Percentiles rank a stretch among this genome's conserved stretches.
phyloP scores from a whole-genome alignment of 163 green algal species.

The Chlamydomonas reinhardtii region DNA sequence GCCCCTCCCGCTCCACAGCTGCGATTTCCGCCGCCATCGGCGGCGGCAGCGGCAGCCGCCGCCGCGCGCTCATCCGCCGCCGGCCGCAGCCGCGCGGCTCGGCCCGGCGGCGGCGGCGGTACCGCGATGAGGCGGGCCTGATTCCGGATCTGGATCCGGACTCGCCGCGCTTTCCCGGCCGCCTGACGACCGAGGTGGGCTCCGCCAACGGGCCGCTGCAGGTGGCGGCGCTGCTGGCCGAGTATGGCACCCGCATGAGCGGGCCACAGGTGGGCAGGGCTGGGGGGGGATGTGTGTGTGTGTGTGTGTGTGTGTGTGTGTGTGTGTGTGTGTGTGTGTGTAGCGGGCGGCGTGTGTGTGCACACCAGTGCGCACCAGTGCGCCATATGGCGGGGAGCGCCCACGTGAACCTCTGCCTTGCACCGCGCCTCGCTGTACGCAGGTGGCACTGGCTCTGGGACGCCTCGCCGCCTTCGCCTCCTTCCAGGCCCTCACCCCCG shows the following conservation, averaged over 20 bases:
- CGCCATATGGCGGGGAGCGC: too few species aligned
- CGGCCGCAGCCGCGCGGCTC: too few species aligned
- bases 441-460: conserved; percentile 2
- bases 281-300: too few species aligned
- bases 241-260: background rate
- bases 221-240: conserved; percentile 11
- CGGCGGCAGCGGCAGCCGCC: too few species aligned
- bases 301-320: background rate
- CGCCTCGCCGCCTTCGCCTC: conserved; percentile 38
- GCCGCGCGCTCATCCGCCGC: too few species aligned
- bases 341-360: too few species aligned
- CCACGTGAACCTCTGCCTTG: too few species aligned
- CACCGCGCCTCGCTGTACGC: background rate
- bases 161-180: conserved; percentile 27
- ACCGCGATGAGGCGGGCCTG: conserved; percentile 3
- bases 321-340: too few species aligned
- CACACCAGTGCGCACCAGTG: too few species aligned
- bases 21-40: too few species aligned
- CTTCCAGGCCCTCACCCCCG: background rate
- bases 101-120: background rate
- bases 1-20: too few species aligned
- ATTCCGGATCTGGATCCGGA: background rate
- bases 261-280: background rate
- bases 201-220: conserved; percentile 44
- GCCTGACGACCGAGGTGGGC: conserved; percentile 33